These are phyloP conservation scores for Lipomyces yamadae DNA, from an alignment of 805 yeast genomes.

Conservation along the genomic window DNA sequence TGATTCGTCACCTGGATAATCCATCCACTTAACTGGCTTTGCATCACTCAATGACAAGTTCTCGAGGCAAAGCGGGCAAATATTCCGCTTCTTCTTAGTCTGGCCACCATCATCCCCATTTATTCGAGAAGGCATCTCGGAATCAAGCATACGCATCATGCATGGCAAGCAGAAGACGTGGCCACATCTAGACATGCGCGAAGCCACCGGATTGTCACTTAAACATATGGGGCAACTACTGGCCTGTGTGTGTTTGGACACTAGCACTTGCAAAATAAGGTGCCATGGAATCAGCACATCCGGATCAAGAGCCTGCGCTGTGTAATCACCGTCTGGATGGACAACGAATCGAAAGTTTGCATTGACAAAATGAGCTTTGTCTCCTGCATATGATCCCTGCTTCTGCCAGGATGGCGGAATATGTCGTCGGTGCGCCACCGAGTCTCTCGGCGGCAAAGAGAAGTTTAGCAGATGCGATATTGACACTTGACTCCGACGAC, in stretches of 20 bases:
- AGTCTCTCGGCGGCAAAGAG: constrained; percentile 36
- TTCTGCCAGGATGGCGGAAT: constrained; percentile 33
- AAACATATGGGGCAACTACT: constrained; percentile 89
- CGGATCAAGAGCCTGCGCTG: constrained; percentile 69
- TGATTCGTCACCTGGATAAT: constrained; percentile 56
- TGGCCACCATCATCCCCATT: constrained; percentile 3
- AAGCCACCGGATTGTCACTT: constrained; percentile 82
- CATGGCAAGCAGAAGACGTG: constrained; percentile 89
- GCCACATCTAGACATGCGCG: constrained; percentile 94
- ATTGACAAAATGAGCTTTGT: constrained; percentile 57
- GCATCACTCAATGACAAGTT: constrained; percentile 59
- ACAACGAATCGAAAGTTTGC: constrained; percentile 84
- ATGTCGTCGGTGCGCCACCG: constrained; percentile 24
- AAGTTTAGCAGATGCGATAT: constrained; percentile 37
- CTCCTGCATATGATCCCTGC: constrained; percentile 30
- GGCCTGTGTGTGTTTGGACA: constrained; percentile 63
- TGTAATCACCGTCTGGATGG: constrained; percentile 62
- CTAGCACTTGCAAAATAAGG: constrained; percentile 71
- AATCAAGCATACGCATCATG: constrained; percentile 69
- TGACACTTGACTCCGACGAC: constrained; percentile 34
- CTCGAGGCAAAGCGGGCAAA: constrained; percentile 82
- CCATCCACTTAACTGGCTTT: constrained; percentile 63
- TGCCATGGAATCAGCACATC: constrained; percentile 69
- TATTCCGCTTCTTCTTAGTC: constrained; percentile 53
- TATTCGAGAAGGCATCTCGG: constrained; percentile 49